Base-by-base conservation (phyloP, 176 grass and related monocot genomes). In the Oryza longistaminata region DNA sequence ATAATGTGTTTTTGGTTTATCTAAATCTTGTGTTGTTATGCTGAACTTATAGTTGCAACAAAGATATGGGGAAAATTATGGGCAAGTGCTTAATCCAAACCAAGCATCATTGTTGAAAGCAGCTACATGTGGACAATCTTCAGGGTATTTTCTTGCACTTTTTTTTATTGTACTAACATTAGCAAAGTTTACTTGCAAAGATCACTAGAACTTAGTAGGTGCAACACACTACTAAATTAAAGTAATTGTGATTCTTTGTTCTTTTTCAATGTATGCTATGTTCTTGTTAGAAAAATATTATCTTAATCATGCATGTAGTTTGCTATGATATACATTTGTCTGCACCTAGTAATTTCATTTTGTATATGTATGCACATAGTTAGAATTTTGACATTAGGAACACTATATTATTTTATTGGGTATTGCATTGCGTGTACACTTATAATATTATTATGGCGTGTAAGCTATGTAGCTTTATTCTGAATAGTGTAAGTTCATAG, bases 31-130 rank as follows among this genome's bases (percentile, higher is more conserved):
- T 3, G 6, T 11, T 74, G 44, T 31, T 44, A 17, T 39, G 25
- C 25, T 25, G 64, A 19, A 66, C 9, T 19, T 66, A 39, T 61
- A 46, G 55, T 55, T 77, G n/a, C 64, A 24, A 83, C 80, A 95
- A 89, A 86, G 90, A 25, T 95, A 78, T 71, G 74, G 90, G 39
- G 93, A 95, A 81, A 95, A 90, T 90, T 85, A 79, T 61, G 83
- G 90, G 17, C 85, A 91, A 71, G 67, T 88, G 21, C 85, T 91
- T 82, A 90, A 95, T 73, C 80, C 86, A 45, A 88, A 70, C 82
- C 82, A 90, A 90, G 75, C 85, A 24, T 87, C 87, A 76, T 71
- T 95, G 85, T 86, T 94, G 46, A 93, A 93, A 73, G 83, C 88
- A 74, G 81, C 86, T 80, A 77, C 87, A 80, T 70, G 71, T 48